phyloP scores from a whole-genome alignment of 1,284 basidiomycete genomes.

The Microbotryum silenes-acaulis region DNA sequence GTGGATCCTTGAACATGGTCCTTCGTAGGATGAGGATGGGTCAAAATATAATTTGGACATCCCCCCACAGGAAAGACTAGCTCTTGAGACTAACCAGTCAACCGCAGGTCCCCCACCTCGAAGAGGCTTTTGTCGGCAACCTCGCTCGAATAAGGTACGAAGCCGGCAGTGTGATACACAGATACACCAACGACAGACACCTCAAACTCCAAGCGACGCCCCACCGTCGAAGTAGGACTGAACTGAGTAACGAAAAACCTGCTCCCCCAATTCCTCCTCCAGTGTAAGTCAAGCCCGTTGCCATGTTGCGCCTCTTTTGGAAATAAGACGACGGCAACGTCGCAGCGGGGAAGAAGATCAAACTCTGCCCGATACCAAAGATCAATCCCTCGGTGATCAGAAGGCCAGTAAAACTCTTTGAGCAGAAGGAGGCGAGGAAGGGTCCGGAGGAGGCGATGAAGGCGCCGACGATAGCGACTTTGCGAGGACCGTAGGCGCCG shows the following conservation, averaged over 20 bases:
- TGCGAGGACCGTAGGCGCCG: constrained; percentile 11
- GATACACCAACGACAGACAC: constrained; percentile 3
- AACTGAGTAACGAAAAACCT: constrained; percentile 6
- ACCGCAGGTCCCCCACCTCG: constrained; percentile 1
- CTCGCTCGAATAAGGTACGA: not conserved
- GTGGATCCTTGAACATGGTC: constrained; percentile 11
- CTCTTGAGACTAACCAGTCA: constrained; percentile 7
- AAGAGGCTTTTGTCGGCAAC: constrained; percentile 6
- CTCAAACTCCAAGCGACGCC: constrained; percentile 21
- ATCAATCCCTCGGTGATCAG: constrained; percentile 1
- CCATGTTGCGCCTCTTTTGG: constrained; percentile 12
- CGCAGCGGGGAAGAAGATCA: constrained; percentile 12
- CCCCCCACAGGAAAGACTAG: not conserved
- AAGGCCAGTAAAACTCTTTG: not conserved
- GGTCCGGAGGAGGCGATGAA: constrained; percentile 2
- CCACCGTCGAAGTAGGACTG: constrained; percentile 1
- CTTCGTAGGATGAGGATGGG: not conserved
- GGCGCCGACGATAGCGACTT: constrained; percentile 8
- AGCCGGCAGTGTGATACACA: constrained; percentile 12
- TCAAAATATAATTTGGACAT: not conserved
- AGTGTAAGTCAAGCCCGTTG: constrained; percentile 16
- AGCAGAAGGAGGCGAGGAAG: constrained; percentile 15
- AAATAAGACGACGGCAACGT: constrained; percentile 20
- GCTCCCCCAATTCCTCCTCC: constrained; percentile 19
- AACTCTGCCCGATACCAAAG: constrained; percentile 13